Evolutionary conservation across 192 early-diverging fungal species (phyloP), one percentile per base, ranked within the genome.

Genomic region (Coemansia umbellata): DNA sequence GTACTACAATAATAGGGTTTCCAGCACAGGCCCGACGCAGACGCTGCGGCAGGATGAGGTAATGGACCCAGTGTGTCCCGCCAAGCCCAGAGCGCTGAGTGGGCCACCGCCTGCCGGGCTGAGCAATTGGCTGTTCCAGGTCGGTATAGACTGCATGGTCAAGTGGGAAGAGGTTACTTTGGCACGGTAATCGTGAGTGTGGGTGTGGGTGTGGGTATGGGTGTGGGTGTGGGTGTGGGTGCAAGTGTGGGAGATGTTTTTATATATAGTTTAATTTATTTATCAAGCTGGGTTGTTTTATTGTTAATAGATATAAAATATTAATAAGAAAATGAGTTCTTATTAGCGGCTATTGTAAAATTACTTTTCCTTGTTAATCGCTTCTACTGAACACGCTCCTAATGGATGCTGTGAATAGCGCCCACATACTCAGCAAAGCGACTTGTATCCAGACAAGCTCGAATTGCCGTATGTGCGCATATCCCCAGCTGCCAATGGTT

Each of bases 101-200:
- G 22, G 26, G 0, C 31, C 55, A 0, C 59, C 59, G 19, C 66
- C 72, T 3, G 54, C 64, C 4, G 72, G 72, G 0, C 41, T 75
- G 2, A 58, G 57, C 60, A 67, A 69, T 39, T 75, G 72, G 72
- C 62, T 75, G 21, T 69, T 68, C 32, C 72, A 75, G 32, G 60
- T 64, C 3, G 72, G 72, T 1, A 44, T 75, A 4, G 72, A 75
- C 39, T 69, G 65, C 43, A 75, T 75, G 72, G 55, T 56, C 8
- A 75, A 69, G 33, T 67, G 66, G 60, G 66, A 75, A 36, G 58
- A 65, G 31, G 53, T 63, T 4, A 52, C 72, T 1, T 40, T 75
- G 7, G 60, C 69, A 8, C 63, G 69, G 21, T 73, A 60, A 28
- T n/a, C n/a, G n/a, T n/a, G n/a, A n/a, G n/a, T n/a, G n/a, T n/a